Percentiles rank a stretch among this genome's conserved stretches.
Conservation (phyloP, 176 grass and related monocot genomes). For the Oryza brachyantha region DNA sequence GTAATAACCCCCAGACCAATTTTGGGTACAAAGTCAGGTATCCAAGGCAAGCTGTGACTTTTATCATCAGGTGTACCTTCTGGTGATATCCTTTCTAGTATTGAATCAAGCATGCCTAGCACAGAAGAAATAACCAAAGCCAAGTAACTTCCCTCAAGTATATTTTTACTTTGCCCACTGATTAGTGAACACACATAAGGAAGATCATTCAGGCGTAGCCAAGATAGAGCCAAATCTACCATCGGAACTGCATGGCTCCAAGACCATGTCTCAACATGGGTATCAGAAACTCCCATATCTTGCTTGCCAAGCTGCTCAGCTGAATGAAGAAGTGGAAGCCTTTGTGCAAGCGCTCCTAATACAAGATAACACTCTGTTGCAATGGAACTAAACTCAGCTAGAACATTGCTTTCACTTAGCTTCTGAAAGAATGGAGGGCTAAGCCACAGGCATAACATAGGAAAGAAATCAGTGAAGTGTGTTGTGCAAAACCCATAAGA, state of each 20-base stretch:
- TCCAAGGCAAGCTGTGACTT: conserved; percentile 55
- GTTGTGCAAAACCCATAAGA: conserved; percentile 76
- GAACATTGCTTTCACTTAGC: conserved; percentile 55
- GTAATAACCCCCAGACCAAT: conserved; percentile 66
- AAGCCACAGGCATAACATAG: conserved; percentile 73
- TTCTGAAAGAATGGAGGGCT: conserved; percentile 57
- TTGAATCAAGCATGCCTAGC: conserved; percentile 71
- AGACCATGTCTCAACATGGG: conserved; percentile 51
- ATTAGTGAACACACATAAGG: conserved; percentile 41
- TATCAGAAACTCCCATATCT: conserved; percentile 26
- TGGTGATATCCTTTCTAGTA: conserved; percentile 72
- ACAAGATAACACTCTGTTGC: conserved; percentile 87
- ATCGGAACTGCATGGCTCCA: conserved; percentile 84
- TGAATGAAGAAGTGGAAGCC: conserved; percentile 74
- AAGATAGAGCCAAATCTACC: conserved; percentile 69
- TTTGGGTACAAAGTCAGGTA: conserved; percentile 88
- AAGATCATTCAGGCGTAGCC: conserved; percentile 61
- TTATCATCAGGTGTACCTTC: conserved; percentile 23
- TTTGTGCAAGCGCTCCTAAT: conserved; percentile 64
- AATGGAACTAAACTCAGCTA: conserved; percentile 72
- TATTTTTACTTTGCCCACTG: conserved; percentile 27
- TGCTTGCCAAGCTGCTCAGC: conserved; percentile 47
- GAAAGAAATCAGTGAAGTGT: conserved; percentile 80
- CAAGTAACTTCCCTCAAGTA: conserved; percentile 34
- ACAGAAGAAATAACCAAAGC: conserved; percentile 84